A percentile compares a stretch with the other conserved stretches of the same genome.
Evolutionary conservation across 169 alveolate species (phyloP).

Genomic region (Eimeria necatrix): DNA sequence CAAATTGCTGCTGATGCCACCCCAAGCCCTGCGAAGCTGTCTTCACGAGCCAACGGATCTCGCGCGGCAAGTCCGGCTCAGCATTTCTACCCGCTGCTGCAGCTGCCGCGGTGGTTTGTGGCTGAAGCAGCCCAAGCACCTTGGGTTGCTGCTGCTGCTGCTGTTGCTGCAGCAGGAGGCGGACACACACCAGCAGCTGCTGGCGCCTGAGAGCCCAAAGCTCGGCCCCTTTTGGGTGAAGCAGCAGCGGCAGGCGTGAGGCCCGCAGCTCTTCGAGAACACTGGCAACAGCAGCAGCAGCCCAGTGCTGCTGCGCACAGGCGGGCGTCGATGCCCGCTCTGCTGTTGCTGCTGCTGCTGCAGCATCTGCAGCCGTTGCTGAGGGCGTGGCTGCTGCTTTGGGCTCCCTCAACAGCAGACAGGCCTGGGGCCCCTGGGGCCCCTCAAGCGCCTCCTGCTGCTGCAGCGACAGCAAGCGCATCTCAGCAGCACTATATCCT

Average conservation of each 20-base stretch:
- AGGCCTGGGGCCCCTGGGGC: too few species aligned
- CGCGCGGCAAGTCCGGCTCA: not conserved
- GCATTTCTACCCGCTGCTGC: not conserved
- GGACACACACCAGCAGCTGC: not conserved
- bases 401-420: too few species aligned
- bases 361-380: not conserved
- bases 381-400: too few species aligned
- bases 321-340: not conserved
- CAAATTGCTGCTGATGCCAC: not conserved
- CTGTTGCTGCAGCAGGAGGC: not conserved
- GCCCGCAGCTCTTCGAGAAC: constrained; percentile 13
- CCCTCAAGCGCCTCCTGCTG: not conserved
- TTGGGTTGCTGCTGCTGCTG: not conserved
- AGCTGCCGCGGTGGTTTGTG: too few species aligned
- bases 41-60: not conserved
- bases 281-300: not conserved
- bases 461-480: constrained; percentile 22
- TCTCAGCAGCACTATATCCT: not conserved
- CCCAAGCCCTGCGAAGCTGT: not conserved
- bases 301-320: not conserved
- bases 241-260: constrained; percentile 43
- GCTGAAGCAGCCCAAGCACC: not conserved
- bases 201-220: constrained; percentile 13
- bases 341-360: constrained; percentile 41
- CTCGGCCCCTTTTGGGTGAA: constrained; percentile 12